Conservation (phyloP, 805 yeast genomes). For the Candida krabiensis region DNA sequence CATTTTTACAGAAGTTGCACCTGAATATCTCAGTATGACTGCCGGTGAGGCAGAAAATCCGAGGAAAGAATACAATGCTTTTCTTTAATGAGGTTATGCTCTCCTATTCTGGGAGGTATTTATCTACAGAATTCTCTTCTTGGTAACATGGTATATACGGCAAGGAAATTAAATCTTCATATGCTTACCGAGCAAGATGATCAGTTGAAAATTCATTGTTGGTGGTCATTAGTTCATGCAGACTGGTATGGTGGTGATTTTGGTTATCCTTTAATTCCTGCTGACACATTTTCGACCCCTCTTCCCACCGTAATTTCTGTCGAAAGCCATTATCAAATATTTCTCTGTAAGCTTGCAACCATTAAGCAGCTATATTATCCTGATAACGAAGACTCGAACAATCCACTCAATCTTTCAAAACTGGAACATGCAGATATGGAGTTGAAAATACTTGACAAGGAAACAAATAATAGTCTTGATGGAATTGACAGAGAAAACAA, state of each 20-base stretch:
- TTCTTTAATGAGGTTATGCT: slow-evolving; percentile 23
- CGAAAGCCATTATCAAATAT: slow-evolving; percentile 13
- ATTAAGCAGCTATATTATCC: slow-evolving; percentile 23
- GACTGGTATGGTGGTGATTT: slow-evolving; percentile 32
- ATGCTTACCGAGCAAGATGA: slow-evolving; percentile 8
- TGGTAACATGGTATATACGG: slow-evolving; percentile 15
- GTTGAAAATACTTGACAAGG: slow-evolving; percentile 12
- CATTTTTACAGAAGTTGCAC: not conserved
- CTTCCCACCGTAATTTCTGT: slow-evolving; percentile 16
- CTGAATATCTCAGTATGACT: not conserved
- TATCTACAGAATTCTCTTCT: slow-evolving; percentile 21
- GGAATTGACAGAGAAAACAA: not conserved
- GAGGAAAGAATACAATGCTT: slow-evolving; percentile 19
- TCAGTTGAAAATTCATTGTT: slow-evolving; percentile 8
- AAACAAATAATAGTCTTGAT: slow-evolving; percentile 8
- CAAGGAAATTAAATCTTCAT: slow-evolving; percentile 23
- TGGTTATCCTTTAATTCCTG: slow-evolving; percentile 15
- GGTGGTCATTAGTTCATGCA: slow-evolving; percentile 28
- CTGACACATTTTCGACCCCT: slow-evolving; percentile 19
- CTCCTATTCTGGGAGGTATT: slow-evolving; percentile 26
- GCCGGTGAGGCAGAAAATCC: not conserved
- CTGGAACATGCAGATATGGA: slow-evolving; percentile 20
- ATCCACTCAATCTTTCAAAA: slow-evolving; percentile 5
- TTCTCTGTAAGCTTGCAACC: slow-evolving; percentile 13
- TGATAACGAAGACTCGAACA: slow-evolving; percentile 8